Percentiles rank a stretch among this genome's conserved stretches.
Conservation (phyloP, 495 filamentous ascomycete genomes). For the Sabuloglossum arenarium region DNA sequence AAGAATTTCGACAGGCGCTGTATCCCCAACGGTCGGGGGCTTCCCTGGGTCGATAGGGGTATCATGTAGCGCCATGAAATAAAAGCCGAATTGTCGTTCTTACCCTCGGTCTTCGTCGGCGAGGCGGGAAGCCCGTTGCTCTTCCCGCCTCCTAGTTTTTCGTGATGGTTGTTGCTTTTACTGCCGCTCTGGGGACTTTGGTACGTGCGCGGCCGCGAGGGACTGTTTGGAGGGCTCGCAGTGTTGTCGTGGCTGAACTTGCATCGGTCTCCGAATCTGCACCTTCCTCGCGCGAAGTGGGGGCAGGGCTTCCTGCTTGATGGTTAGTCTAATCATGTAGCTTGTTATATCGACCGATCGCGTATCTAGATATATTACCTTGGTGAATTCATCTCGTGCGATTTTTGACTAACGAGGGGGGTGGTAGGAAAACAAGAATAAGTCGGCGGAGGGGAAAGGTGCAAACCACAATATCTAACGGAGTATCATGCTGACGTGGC, state of each 20-base stretch:
- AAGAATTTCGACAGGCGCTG: slow-evolving; percentile 12
- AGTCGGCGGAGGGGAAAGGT: no score
- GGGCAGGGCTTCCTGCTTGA: neutral
- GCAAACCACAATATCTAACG: no score
- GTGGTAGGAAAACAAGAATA: no score
- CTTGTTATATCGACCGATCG: no score
- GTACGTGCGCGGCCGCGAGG: no score
- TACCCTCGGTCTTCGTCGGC: neutral
- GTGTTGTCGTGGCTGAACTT: slow-evolving; percentile 1
- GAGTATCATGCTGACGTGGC: no score
- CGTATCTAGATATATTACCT: no score
- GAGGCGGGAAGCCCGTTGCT: neutral
- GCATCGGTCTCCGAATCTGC: neutral
- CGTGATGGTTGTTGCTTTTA: neutral
- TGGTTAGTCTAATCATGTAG: no score
- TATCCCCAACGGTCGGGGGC: neutral
- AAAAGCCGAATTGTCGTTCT: neutral
- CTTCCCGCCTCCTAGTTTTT: neutral
- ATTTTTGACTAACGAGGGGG: no score
- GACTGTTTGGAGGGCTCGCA: neutral
- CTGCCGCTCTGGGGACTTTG: no score
- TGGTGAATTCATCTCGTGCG: no score
- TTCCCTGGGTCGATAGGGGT: neutral
- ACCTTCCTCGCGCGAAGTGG: neutral
- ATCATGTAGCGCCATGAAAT: neutral